phyloP scores from a whole-genome alignment of 2,329 filamentous ascomycete species.

The Scedosporium boydii region DNA sequence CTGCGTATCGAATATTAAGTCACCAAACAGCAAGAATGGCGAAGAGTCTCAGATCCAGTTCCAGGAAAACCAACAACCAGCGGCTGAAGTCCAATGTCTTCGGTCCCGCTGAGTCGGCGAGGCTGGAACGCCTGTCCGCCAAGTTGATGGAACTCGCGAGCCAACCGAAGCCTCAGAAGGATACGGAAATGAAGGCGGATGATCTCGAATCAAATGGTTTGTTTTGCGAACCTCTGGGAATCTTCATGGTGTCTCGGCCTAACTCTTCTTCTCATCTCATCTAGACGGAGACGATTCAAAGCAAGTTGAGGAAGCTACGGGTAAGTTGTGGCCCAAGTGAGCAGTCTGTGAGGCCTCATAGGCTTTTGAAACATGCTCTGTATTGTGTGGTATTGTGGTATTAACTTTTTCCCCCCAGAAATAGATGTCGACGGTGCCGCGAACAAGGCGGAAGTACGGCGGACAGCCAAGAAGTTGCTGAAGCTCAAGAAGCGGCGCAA shows the following conservation, averaged over 20 bases:
- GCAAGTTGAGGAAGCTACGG: not conserved
- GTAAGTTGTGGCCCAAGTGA: not conserved
- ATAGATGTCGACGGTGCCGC: constrained; percentile 49
- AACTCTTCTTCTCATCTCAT: not conserved
- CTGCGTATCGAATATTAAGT: too few species aligned
- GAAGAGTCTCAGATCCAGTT: constrained; percentile 72
- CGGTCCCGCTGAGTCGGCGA: constrained; percentile 68
- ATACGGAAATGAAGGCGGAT: constrained; percentile 40
- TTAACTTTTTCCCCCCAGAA: constrained; percentile 16
- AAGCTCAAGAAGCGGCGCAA: constrained; percentile 48
- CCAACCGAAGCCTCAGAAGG: constrained; percentile 58
- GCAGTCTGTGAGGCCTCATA: not conserved
- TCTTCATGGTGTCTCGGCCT: not conserved
- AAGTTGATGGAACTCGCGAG: constrained; percentile 75
- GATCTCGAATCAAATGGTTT: constrained; percentile 18
- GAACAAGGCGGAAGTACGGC: constrained; percentile 25
- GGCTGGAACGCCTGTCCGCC: constrained; percentile 73
- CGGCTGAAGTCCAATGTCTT: constrained; percentile 75
- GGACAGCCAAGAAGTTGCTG: constrained; percentile 35
- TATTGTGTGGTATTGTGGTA: not conserved
- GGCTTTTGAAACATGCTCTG: not conserved
- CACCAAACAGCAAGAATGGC: constrained; percentile 53
- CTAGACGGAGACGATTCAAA: not conserved
- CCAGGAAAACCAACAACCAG: constrained; percentile 73
- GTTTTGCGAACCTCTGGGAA: not conserved